These are phyloP conservation scores for Exophiala xenobiotica DNA, from an alignment of 2,329 filamentous ascomycete species.

Conservation along the genomic window DNA sequence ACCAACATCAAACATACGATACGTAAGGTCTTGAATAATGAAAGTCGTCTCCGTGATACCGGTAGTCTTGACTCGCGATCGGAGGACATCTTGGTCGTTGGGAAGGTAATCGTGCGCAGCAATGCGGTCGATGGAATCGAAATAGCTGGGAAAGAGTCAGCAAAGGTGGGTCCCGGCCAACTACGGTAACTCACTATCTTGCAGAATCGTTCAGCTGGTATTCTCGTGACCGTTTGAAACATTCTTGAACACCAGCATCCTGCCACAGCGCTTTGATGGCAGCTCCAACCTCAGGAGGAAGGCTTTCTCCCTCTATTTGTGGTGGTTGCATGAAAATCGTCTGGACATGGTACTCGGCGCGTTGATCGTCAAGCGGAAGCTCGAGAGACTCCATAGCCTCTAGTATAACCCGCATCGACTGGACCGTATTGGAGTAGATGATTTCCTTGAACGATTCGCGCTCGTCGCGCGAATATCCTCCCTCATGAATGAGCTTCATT, in stretches of 20 bases:
- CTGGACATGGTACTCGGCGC: conserved; percentile 95
- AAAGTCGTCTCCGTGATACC: conserved; percentile 97
- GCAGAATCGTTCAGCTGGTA: conserved; percentile 97
- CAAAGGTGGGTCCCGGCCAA: conserved; percentile 15
- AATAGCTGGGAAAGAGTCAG: conserved; percentile 68
- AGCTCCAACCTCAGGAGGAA: conserved; percentile 90
- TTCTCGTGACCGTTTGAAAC: conserved; percentile 92
- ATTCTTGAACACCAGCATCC: conserved; percentile 87
- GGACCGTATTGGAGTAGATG: conserved; percentile 70
- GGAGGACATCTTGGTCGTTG: conserved; percentile 90
- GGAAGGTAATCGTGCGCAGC: conserved; percentile 89
- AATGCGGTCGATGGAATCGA: conserved; percentile 90
- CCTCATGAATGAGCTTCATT: conserved; percentile 99
- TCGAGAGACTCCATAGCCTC: conserved; percentile 69
- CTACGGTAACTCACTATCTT: conserved; percentile 70
- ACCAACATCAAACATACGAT: conserved; percentile 97
- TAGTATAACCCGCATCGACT: conserved; percentile 69
- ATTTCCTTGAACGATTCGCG: conserved; percentile 70
- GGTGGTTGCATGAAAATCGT: conserved; percentile 98
- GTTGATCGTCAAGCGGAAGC: conserved; percentile 83
- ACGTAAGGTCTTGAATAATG: conserved; percentile 90
- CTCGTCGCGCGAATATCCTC: conserved; percentile 92
- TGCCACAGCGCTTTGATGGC: conserved; percentile 93
- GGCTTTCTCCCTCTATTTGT: conserved; percentile 91
- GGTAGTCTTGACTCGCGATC: conserved; percentile 95